phyloP scores from a whole-genome alignment of 352 stramenopile species.

The Phytophthora hybrid region DNA sequence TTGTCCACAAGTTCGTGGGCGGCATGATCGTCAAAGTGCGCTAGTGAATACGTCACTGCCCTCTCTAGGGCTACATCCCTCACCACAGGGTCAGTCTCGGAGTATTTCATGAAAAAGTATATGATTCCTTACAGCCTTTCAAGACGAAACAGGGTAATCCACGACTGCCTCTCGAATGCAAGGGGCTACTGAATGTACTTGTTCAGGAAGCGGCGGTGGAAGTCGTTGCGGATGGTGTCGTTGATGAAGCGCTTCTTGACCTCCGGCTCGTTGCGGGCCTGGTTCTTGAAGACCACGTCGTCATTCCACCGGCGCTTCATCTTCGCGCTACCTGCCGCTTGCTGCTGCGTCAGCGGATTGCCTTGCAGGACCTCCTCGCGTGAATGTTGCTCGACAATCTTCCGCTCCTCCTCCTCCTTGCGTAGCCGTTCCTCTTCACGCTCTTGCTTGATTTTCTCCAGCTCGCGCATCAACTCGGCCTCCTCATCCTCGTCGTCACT shows the following conservation, averaged over 20 bases:
- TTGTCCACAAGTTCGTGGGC: constrained; percentile 75
- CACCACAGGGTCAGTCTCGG: not conserved
- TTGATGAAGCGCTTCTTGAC: constrained; percentile 99
- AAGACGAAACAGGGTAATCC: not conserved
- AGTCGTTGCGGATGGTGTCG: constrained; percentile 99
- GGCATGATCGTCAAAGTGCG: constrained; percentile 75
- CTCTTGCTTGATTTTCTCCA: constrained; percentile 98
- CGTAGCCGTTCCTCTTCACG: constrained; percentile 93
- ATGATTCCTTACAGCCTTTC: constrained; percentile 14
- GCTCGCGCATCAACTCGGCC: constrained; percentile 95
- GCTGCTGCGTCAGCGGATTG: constrained; percentile 91
- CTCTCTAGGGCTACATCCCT: no score
- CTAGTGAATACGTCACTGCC: constrained; percentile 30
- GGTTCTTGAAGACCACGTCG: constrained; percentile 99
- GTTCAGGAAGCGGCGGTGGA: constrained; percentile 98
- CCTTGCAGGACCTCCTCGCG: constrained; percentile 94
- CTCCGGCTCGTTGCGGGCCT: constrained; percentile 95
- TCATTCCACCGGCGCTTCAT: constrained; percentile 99
- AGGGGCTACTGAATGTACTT: constrained; percentile 92
- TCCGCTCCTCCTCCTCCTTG: constrained; percentile 90
- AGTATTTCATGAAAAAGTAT: constrained; percentile 31
- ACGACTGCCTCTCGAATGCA: not conserved
- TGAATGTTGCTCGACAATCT: constrained; percentile 80
- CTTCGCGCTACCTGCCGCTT: constrained; percentile 53
- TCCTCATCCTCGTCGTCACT: constrained; percentile 97